Evolutionary conservation across 768 basidiomycete genomes (phyloP).

Genomic region (Hydnomerulius pinastri): DNA sequence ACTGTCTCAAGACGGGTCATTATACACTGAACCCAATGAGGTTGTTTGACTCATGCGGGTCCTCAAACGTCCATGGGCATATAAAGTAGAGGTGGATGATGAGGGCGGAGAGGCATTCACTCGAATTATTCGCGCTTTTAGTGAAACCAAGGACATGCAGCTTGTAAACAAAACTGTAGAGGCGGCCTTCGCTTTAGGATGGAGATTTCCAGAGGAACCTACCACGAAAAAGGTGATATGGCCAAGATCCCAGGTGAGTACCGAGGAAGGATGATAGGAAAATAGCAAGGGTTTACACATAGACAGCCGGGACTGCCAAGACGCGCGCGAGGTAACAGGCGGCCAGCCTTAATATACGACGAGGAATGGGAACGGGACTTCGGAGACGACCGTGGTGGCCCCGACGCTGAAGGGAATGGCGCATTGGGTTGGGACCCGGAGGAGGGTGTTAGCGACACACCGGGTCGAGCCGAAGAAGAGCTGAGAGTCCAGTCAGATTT

Average conservation of each 20-base stretch:
- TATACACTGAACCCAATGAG: too few species aligned
- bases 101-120: background rate
- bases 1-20: too few species aligned
- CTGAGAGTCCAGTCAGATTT: background rate
- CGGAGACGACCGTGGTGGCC: slow-evolving; percentile 10
- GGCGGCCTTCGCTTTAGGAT: too few species aligned
- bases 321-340: slow-evolving; percentile 11
- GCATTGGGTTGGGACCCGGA: background rate
- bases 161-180: too few species aligned
- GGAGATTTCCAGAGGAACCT: slow-evolving; percentile 6
- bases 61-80: background rate
- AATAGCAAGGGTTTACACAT: background rate
- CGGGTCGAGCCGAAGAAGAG: background rate
- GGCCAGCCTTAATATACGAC: slow-evolving; percentile 12
- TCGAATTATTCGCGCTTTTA: background rate
- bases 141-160: too few species aligned
- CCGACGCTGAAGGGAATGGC: background rate
- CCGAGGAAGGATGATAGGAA: background rate
- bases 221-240: slow-evolving; percentile 6
- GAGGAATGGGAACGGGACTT: slow-evolving; percentile 29
- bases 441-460: background rate
- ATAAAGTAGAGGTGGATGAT: background rate
- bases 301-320: slow-evolving; percentile 15
- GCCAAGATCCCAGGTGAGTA: slow-evolving; percentile 16
- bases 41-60: background rate